phyloP scores from a whole-genome alignment of 2,329 filamentous ascomycete genomes.

The Arthrobotrys conoides region DNA sequence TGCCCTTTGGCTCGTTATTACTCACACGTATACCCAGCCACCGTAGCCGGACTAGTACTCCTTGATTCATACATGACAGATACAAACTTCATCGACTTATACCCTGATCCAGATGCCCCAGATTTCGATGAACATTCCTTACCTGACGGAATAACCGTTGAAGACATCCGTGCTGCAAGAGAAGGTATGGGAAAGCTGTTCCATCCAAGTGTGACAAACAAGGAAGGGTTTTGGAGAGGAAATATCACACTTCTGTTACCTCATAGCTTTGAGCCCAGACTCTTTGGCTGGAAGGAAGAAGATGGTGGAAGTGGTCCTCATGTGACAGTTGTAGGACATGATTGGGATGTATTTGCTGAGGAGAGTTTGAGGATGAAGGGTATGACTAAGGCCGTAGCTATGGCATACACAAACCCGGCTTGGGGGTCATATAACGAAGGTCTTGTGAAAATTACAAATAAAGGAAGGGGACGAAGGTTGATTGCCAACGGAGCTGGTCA shows the following conservation, averaged over 20 bases:
- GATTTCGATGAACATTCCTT: slow-evolving; percentile 68
- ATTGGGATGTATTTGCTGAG: slow-evolving; percentile 71
- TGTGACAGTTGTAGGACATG: slow-evolving; percentile 72
- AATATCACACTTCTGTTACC: slow-evolving; percentile 68
- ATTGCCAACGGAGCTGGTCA: slow-evolving; percentile 71
- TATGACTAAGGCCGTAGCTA: slow-evolving; percentile 67
- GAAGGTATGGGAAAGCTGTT: slow-evolving; percentile 68
- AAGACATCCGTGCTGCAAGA: slow-evolving; percentile 66
- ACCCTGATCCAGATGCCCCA: slow-evolving; percentile 71
- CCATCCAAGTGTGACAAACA: slow-evolving; percentile 70
- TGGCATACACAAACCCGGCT: slow-evolving; percentile 71
- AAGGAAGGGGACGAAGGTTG: slow-evolving; percentile 68
- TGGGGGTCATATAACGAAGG: slow-evolving; percentile 73
- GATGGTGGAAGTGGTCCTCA: slow-evolving; percentile 65
- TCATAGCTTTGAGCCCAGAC: slow-evolving; percentile 67
- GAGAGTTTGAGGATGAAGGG: slow-evolving; percentile 67
- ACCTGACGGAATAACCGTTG: slow-evolving; percentile 67
- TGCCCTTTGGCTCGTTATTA: slow-evolving; percentile 72
- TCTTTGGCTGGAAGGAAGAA: slow-evolving; percentile 65
- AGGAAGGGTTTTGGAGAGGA: slow-evolving; percentile 70
- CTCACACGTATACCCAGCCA: slow-evolving; percentile 69
- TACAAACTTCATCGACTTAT: slow-evolving; percentile 72
- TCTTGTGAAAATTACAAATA: slow-evolving; percentile 68
- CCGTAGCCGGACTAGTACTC: slow-evolving; percentile 70
- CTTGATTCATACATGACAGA: slow-evolving; percentile 75